Conservation (phyloP, 2,329 filamentous ascomycete genomes). For the Curvularia sp. region DNA sequence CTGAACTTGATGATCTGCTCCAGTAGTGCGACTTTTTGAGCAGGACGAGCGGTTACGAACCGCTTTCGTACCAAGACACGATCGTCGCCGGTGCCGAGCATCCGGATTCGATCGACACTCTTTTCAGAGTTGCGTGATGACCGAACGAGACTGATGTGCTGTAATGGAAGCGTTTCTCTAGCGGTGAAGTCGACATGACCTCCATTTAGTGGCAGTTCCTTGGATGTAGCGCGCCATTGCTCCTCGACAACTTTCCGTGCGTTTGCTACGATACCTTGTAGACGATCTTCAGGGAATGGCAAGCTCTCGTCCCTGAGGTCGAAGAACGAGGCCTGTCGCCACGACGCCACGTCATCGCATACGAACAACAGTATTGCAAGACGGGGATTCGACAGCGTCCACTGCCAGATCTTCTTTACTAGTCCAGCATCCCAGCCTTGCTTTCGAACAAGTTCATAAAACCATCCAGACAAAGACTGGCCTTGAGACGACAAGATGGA, state of each 20-base stretch:
- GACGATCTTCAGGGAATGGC: conserved; percentile 48
- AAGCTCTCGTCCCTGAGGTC: conserved; percentile 50
- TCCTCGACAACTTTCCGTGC: conserved; percentile 49
- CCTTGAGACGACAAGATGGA: conserved; percentile 47
- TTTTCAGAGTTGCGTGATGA: conserved; percentile 47
- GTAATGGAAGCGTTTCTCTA: conserved; percentile 49
- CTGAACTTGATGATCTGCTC: conserved; percentile 51
- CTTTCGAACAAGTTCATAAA: conserved; percentile 46
- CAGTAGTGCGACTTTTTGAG: conserved; percentile 47
- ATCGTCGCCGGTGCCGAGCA: conserved; percentile 46
- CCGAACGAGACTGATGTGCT: conserved; percentile 42
- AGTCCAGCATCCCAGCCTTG: conserved; percentile 47
- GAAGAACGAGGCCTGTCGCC: conserved; percentile 49
- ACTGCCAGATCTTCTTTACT: conserved; percentile 51
- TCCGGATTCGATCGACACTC: conserved; percentile 47
- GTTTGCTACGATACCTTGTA: conserved; percentile 50
- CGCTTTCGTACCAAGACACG: conserved; percentile 48
- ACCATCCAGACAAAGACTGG: conserved; percentile 48
- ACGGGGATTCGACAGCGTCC: conserved; percentile 50
- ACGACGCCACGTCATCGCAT: conserved; percentile 51
- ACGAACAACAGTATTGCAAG: conserved; percentile 50
- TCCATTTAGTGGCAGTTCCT: conserved; percentile 49
- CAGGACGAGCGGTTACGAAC: conserved; percentile 45
- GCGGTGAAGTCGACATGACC: conserved; percentile 48
- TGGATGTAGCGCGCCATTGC: conserved; percentile 52